phyloP scores from a whole-genome alignment of 179 eudicot genomes.

The Silene vulgaris region DNA sequence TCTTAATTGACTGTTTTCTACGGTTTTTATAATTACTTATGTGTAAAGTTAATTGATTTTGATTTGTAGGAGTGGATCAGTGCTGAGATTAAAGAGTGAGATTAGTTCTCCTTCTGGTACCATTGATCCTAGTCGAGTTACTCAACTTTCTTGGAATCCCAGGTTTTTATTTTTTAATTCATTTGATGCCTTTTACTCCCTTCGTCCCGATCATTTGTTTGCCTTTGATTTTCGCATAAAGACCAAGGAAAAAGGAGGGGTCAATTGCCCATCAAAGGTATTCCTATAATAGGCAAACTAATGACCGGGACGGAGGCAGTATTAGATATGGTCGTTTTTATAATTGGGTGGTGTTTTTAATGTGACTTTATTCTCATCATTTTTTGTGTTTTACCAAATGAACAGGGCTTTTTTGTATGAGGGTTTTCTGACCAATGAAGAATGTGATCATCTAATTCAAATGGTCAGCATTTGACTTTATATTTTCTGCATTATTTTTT shows the following conservation, averaged over 20 bases:
- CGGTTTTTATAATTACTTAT: not conserved
- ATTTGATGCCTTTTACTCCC: too few relatives aligned
- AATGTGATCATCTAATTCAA: conserved; percentile 78
- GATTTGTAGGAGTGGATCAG: conserved; percentile 36
- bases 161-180: conserved; percentile 34
- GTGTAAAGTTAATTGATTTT: not conserved
- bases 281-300: too few relatives aligned
- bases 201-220: too few relatives aligned
- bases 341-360: not conserved
- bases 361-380: too few relatives aligned
- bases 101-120: conserved; percentile 26
- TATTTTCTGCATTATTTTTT: not conserved
- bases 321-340: not conserved
- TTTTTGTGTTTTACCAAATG: not conserved
- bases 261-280: too few relatives aligned
- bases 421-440: conserved; percentile 56
- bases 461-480: conserved; percentile 42
- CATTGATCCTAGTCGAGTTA: conserved; percentile 72
- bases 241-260: too few relatives aligned
- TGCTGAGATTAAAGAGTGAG: conserved; percentile 45
- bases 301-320: too few relatives aligned
- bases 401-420: conserved; percentile 52
- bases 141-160: conserved; percentile 85
- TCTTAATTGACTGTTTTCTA: not conserved
- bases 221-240: too few relatives aligned